Evolutionary conservation across 1,139 yeast genomes (phyloP).

Genomic region (Candida sp.): DNA sequence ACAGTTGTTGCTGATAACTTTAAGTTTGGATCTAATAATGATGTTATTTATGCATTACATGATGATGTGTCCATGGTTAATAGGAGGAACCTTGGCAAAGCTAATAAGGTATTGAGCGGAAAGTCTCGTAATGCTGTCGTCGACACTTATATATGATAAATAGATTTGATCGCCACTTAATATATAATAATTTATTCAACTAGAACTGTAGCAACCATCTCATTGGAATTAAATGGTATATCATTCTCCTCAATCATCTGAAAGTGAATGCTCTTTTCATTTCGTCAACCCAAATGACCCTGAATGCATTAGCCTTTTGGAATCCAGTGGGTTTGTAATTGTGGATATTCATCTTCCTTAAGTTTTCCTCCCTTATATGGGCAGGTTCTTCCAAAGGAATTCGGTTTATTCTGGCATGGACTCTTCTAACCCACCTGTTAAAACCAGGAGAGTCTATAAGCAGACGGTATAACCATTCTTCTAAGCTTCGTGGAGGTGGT

Average conservation of each 20-base stretch:
- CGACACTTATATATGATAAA: background rate
- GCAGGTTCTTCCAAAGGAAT: conserved; percentile 29
- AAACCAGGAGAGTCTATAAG: conserved; percentile 62
- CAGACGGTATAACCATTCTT: conserved; percentile 44
- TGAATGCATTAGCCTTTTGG: conserved; percentile 62
- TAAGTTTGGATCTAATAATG: conserved; percentile 67
- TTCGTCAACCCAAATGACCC: conserved; percentile 64
- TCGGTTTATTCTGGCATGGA: conserved; percentile 67
- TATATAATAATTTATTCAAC: background rate
- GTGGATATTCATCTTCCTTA: conserved; percentile 16
- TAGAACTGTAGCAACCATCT: background rate
- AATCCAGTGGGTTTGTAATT: conserved; percentile 44
- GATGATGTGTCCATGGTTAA: conserved; percentile 70
- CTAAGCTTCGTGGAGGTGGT: conserved; percentile 37
- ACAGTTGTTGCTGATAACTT: conserved; percentile 76
- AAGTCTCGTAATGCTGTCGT: background rate
- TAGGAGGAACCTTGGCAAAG: conserved; percentile 54
- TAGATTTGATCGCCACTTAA: background rate
- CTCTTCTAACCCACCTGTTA: conserved; percentile 62
- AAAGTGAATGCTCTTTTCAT: conserved; percentile 52
- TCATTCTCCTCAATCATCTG: conserved; percentile 8
- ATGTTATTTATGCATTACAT: conserved; percentile 66
- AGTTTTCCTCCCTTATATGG: conserved; percentile 5
- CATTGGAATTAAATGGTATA: background rate
- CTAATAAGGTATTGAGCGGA: conserved; percentile 25